Conservation (phyloP, 257 asterid species). For the Coffea eugenioides region DNA sequence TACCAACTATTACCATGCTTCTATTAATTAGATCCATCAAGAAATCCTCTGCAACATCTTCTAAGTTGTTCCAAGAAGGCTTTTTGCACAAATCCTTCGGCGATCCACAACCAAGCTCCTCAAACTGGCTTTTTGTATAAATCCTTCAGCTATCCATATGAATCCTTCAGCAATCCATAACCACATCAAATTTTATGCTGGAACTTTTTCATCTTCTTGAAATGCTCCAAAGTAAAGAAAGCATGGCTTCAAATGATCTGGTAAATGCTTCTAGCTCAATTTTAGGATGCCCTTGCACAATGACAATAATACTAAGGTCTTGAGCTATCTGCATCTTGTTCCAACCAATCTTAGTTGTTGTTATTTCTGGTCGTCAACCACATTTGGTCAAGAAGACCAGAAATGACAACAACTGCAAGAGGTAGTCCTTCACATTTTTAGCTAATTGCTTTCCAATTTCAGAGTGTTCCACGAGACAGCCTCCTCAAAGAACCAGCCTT, state of each 20-base stretch:
- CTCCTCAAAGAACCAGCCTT: not conserved
- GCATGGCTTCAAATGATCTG: not conserved
- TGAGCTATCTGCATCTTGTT: not conserved
- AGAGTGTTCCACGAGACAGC: not conserved
- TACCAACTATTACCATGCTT: not conserved
- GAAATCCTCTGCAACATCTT: not conserved
- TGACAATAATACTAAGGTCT: not conserved
- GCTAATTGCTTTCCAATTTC: not conserved
- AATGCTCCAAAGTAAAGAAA: not conserved
- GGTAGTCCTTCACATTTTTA: not conserved
- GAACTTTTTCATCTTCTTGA: not conserved
- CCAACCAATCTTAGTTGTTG: not conserved
- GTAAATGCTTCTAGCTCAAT: not conserved
- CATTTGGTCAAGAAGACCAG: not conserved
- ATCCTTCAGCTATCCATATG: constrained; percentile 7
- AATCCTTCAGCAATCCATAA: constrained; percentile 9
- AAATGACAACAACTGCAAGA: not conserved
- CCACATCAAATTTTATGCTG: not conserved
- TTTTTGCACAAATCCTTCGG: not conserved
- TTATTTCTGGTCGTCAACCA: not conserved
- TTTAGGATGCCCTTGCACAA: not conserved
- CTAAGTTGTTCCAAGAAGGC: not conserved
- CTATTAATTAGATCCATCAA: not conserved
- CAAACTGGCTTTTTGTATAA: not conserved
- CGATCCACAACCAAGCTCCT: not conserved